Conservation (phyloP, 192 early-diverging fungal species). For the Entomortierella parvispora region DNA sequence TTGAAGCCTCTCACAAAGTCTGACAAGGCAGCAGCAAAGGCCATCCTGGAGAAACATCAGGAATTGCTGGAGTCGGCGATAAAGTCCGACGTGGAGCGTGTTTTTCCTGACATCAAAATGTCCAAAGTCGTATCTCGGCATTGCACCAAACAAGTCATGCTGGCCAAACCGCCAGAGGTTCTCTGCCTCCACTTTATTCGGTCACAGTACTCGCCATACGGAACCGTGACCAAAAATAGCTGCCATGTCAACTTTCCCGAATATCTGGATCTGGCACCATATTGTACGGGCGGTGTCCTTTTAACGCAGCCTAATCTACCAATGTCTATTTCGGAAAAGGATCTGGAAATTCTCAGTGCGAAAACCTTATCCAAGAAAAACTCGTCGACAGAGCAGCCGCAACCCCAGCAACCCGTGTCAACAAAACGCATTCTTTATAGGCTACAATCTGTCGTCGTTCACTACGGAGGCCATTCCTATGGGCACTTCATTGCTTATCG, state of each 20-base stretch:
- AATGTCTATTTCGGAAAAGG: slow-evolving; percentile 55
- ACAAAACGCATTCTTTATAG: slow-evolving; percentile 55
- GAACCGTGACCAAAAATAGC: slow-evolving; percentile 82
- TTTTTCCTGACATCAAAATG: slow-evolving; percentile 54
- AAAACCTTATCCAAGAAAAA: neutral
- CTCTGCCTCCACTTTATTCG: slow-evolving; percentile 89
- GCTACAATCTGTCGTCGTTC: slow-evolving; percentile 73
- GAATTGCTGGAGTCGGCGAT: slow-evolving; percentile 51
- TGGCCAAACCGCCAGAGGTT: slow-evolving; percentile 81
- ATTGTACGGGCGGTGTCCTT: slow-evolving; percentile 69
- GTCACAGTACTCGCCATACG: slow-evolving; percentile 76
- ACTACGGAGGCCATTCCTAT: slow-evolving; percentile 78
- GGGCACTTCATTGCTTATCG: slow-evolving; percentile 86
- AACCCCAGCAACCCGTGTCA: neutral
- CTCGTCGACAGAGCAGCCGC: neutral
- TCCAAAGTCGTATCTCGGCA: slow-evolving; percentile 55
- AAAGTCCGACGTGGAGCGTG: slow-evolving; percentile 55
- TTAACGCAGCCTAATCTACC: slow-evolving; percentile 65
- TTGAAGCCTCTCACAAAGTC: neutral
- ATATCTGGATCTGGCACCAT: slow-evolving; percentile 78
- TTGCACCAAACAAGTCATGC: slow-evolving; percentile 80
- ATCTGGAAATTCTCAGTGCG: slow-evolving; percentile 2
- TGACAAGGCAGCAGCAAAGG: slow-evolving; percentile 11
- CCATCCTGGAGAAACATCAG: slow-evolving; percentile 24
- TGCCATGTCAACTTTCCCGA: slow-evolving; percentile 86